Base-by-base conservation (phyloP, 2,329 filamentous ascomycete genomes). In the Xylaria sp. region DNA sequence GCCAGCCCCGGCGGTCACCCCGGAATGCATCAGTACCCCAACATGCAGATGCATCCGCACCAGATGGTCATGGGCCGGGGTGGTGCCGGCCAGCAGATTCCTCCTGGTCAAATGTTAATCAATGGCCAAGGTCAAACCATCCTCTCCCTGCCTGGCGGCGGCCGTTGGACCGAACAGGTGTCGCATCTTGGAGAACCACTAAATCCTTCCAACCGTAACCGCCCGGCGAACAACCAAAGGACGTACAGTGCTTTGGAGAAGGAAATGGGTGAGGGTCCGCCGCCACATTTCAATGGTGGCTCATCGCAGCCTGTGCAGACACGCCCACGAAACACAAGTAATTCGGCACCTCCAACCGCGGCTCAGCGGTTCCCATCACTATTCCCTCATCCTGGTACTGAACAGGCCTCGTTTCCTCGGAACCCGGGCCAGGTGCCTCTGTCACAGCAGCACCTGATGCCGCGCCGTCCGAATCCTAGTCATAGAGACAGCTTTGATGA, bases 181-280 rank as follows among this genome's bases (percentile, higher is more conserved):
- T 87, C 84, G 9, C 79, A 83, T 61, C 75, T 87, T 37, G 74
- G 79, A 1, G 79, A 84, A 64, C 85, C 85, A 25, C 76, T 86
- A 6, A 74, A 79, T 17, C 70, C 75, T 3, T 71, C 76, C 2
- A 75, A 77, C 33, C 75, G 76, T 19, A 75, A 77, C 46, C 75
- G 76, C 11, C 65, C 73, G 5, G 76, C 75, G 9, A 69, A 71
- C 65, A 70, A 70, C 45, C 70, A 73, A 31, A 77, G 75, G 45
- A 49, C 71, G 0, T 74, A 72, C 43, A 78, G 76, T 56, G 80
- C 77, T 8, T 80, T 80, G 43, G 83, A 85, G 55, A 86, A 86
- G 69, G 84, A 86, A 69, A 84, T 79, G 21, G 68, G 61, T 17
- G 57, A 64, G 12, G 57, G 61, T 35, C 56, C 68, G n/a, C 68